A percentile compares a stretch with the other conserved stretches of the same genome.
phyloP scores from a whole-genome alignment of 116 monocot genomes.

The Dioscorea cayenensis region DNA sequence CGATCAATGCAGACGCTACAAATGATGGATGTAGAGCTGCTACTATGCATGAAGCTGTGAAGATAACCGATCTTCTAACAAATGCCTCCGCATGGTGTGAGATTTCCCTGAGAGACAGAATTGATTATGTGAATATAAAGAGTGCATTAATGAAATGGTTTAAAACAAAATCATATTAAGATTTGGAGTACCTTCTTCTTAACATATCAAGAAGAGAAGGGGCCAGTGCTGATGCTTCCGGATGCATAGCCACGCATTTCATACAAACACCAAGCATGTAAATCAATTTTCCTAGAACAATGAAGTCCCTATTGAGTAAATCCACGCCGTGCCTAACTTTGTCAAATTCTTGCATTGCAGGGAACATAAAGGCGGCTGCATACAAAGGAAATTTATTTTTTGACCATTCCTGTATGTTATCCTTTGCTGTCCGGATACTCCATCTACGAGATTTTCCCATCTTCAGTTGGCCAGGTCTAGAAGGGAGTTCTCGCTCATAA shows the following conservation, averaged over 20 bases:
- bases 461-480: constrained; percentile 69
- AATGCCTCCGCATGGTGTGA: constrained; percentile 91
- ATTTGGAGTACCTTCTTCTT: constrained; percentile 57
- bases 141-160: neutral
- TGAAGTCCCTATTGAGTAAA: constrained; percentile 85
- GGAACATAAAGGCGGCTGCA: constrained; percentile 98
- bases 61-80: constrained; percentile 91
- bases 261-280: constrained; percentile 99
- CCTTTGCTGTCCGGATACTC: constrained; percentile 42
- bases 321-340: constrained; percentile 80
- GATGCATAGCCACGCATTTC: constrained; percentile 84
- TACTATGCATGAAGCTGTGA: constrained; percentile 81
- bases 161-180: neutral
- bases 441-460: constrained; percentile 82
- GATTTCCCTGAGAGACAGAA: constrained; percentile 44
- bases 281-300: constrained; percentile 90
- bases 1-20: constrained; percentile 88
- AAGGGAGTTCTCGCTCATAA: constrained; percentile 89
- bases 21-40: constrained; percentile 80
- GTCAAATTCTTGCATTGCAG: constrained; percentile 92
- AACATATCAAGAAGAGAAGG: constrained; percentile 85
- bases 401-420: constrained; percentile 31
- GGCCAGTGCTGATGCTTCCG: constrained; percentile 82
- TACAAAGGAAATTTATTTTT: constrained; percentile 93
- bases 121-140: neutral